Evolutionary conservation across 768 basidiomycete genomes (phyloP), one percentile per base, ranked within the genome.

Genomic region (Pisolithus tinctorius): DNA sequence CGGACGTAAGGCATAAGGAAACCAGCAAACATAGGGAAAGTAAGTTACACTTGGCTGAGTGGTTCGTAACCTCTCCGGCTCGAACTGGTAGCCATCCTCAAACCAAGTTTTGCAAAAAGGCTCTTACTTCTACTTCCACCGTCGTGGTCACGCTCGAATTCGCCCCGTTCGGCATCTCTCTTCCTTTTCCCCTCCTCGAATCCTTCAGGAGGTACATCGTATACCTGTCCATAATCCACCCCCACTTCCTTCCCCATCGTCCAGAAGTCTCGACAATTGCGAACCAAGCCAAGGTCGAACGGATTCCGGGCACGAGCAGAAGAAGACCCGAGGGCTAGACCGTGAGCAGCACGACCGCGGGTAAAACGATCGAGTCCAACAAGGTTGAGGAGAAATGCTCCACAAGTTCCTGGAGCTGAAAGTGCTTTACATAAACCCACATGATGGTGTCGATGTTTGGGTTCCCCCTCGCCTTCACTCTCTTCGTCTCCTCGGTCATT

Each of bases 241-340:
- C 90, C 91, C 25, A 95, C 71, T 67, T 91, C 88, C 53, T 75
- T 75, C 23, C 93, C 91, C 50, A 79, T 79, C 45, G 82, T 82
- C 95, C 95, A 99, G 69, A 99, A 98, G 72, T 99, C 95, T 60
- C 79, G 82, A 66, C 92, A 94, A 63, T 94, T 94, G 51, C 75
- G 73, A 17, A 79, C 69, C 14, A 86, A 43, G 2, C 94, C 94
- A 20, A 88, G 60, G 68, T 96, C 92, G 66, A 98, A 99, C 39
- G 95, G 96, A 69, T 98, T 98, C 48, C 80, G 77, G 36, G 88
- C 85, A 50, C 79, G 83, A 6, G 81, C 74, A 20, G 56, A 29
- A 26, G 64, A 62, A 27, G 65, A 66, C 1, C 89, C 85, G 25
- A 83, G 75, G 45, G 84, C 80, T 50, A 98, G 83, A 23, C 94